phyloP scores from a whole-genome alignment of 352 stramenopile species.

The Phytopythium delawarense region DNA sequence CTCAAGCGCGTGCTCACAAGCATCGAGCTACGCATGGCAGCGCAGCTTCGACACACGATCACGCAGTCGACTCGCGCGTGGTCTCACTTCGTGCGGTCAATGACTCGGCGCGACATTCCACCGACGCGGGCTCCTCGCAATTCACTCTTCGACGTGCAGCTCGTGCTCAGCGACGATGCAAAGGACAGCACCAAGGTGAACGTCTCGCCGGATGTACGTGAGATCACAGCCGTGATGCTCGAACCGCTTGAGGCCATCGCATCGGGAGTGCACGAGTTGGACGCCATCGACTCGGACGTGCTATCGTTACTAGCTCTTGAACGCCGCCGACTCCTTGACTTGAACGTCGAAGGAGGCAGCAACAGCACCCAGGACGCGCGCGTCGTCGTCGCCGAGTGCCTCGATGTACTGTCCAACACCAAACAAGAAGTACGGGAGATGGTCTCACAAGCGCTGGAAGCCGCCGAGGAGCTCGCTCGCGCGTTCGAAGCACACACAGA shows the following conservation, averaged over 20 bases:
- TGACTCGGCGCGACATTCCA: slow-evolving; percentile 1
- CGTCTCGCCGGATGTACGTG: slow-evolving; percentile 53
- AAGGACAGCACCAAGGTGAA: slow-evolving; percentile 24
- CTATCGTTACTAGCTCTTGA: slow-evolving; percentile 86
- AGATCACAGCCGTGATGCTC: slow-evolving; percentile 77
- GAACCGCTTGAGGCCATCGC: slow-evolving; percentile 79
- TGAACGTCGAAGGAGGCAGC: slow-evolving; percentile 24
- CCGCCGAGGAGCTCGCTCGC: slow-evolving; percentile 55
- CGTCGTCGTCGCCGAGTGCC: slow-evolving; percentile 41
- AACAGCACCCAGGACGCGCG: slow-evolving; percentile 3
- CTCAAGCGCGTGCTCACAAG: slow-evolving; percentile 80
- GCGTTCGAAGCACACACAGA: slow-evolving; percentile 81
- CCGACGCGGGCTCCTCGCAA: slow-evolving; percentile 31
- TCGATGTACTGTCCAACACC: slow-evolving; percentile 38
- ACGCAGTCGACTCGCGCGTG: slow-evolving; percentile 49
- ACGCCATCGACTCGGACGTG: slow-evolving; percentile 87
- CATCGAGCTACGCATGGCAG: slow-evolving; percentile 82
- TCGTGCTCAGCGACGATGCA: slow-evolving; percentile 33
- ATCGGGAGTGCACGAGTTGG: slow-evolving; percentile 69
- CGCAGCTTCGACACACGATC: slow-evolving; percentile 79
- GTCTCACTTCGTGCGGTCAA: slow-evolving; percentile 45
- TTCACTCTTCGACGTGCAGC: slow-evolving; percentile 85
- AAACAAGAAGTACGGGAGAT: slow-evolving; percentile 52
- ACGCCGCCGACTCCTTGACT: slow-evolving; percentile 44
- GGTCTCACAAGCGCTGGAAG: slow-evolving; percentile 59